A percentile compares a stretch with the other conserved stretches of the same genome.
These are phyloP conservation scores for Agrocybe pediades DNA, from an alignment of 768 basidiomycete species.

Conservation along the genomic window DNA sequence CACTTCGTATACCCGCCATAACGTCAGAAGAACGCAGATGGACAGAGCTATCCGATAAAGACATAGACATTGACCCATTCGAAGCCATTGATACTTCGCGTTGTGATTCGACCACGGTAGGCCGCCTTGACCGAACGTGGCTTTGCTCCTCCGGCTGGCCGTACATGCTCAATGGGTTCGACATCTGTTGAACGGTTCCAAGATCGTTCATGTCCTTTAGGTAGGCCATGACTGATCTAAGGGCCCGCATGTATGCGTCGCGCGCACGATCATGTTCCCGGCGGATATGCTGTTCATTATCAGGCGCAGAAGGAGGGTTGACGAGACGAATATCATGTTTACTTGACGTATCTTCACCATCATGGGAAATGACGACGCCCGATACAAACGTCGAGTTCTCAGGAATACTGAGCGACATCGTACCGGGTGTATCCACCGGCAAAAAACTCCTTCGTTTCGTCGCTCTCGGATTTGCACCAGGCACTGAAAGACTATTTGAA, in stretches of 20 bases:
- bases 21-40: conserved; percentile 70
- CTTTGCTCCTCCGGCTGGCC: conserved; percentile 48
- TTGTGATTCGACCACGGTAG: conserved; percentile 62
- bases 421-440: conserved; percentile 69
- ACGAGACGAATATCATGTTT: conserved; percentile 22
- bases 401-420: conserved; percentile 55
- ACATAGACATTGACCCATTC: conserved; percentile 44
- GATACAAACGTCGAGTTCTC: conserved; percentile 64
- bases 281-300: conserved; percentile 52
- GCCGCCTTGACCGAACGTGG: conserved; percentile 57
- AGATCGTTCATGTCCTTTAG: conserved; percentile 95
- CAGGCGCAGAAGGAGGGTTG: conserved; percentile 46
- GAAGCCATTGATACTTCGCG: conserved; percentile 59
- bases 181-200: conserved; percentile 62
- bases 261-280: conserved; percentile 72
- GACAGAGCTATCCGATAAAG: conserved; percentile 42
- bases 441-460: conserved; percentile 88
- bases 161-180: conserved; percentile 58
- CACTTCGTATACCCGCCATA: conserved; percentile 61
- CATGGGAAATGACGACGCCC: conserved; percentile 42
- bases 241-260: conserved; percentile 75
- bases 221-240: conserved; percentile 94
- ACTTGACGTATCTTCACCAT: conserved; percentile 25
- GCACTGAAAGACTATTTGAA: conserved; percentile 19
- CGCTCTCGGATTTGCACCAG: conserved; percentile 42